Percentiles rank a stretch among this genome's conserved stretches.
phyloP scores from a whole-genome alignment of 1,139 yeast species.

The Suhomyces chickasaworum region DNA sequence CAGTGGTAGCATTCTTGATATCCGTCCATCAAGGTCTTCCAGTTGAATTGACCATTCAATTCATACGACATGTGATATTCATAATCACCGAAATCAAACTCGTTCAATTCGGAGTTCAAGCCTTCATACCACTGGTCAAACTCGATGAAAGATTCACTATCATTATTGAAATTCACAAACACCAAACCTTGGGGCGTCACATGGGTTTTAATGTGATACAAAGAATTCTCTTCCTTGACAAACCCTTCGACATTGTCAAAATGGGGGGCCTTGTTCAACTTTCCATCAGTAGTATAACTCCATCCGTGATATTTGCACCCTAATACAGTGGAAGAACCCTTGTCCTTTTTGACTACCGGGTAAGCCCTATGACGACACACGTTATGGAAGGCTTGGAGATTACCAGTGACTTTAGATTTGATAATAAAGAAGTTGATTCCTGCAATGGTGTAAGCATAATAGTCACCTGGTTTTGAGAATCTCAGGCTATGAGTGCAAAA shows the following conservation, averaged over 20 bases:
- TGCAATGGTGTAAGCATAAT: slow-evolving; percentile 49
- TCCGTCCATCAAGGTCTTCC: slow-evolving; percentile 70
- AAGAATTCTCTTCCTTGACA: slow-evolving; percentile 54
- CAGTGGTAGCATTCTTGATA: slow-evolving; percentile 69
- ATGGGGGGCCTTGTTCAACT: slow-evolving; percentile 60
- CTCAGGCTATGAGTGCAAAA: slow-evolving; percentile 53
- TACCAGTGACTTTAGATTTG: slow-evolving; percentile 51
- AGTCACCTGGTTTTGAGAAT: slow-evolving; percentile 59
- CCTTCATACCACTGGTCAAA: slow-evolving; percentile 58
- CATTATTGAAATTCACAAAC: slow-evolving; percentile 50
- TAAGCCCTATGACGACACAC: slow-evolving; percentile 67
- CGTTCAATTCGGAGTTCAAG: slow-evolving; percentile 51
- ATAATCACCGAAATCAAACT: slow-evolving; percentile 59
- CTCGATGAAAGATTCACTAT: slow-evolving; percentile 28
- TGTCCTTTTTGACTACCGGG: slow-evolving; percentile 58
- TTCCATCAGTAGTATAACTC: slow-evolving; percentile 62
- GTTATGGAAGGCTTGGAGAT: slow-evolving; percentile 60
- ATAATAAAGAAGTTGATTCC: slow-evolving; percentile 60
- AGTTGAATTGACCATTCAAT: slow-evolving; percentile 61
- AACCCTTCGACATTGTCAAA: slow-evolving; percentile 62
- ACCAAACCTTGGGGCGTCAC: slow-evolving; percentile 58
- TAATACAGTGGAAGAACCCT: slow-evolving; percentile 57
- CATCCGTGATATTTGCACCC: slow-evolving; percentile 70
- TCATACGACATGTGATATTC: slow-evolving; percentile 69
- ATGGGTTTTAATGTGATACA: slow-evolving; percentile 56